Percentiles rank a stretch among this genome's conserved stretches.
phyloP scores from a whole-genome alignment of 106 monocot species.

The Dendrobium officinale region DNA sequence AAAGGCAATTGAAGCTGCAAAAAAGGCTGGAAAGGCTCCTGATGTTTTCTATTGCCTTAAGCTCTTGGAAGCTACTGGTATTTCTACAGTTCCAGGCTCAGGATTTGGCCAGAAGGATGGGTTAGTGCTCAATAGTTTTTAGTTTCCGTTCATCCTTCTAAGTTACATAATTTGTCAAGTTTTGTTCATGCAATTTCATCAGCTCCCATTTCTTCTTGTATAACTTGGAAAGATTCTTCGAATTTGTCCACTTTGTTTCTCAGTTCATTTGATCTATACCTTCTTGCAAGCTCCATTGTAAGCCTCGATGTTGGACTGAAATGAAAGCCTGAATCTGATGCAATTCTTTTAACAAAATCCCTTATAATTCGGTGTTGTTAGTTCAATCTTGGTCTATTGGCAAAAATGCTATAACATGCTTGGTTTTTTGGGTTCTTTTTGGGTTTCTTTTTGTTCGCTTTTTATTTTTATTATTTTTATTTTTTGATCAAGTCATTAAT shows the following conservation, averaged over 20 bases:
- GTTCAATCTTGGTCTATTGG: too few species aligned
- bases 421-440: too few species aligned
- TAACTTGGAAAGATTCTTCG: neutral
- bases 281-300: neutral
- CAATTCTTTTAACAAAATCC: too few species aligned
- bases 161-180: neutral
- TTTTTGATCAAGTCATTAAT: too few species aligned
- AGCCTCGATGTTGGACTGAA: neutral
- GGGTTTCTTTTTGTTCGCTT: too few species aligned
- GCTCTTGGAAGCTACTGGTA: constrained; percentile 97
- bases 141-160: neutral
- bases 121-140: constrained; percentile 27
- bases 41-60: constrained; percentile 99
- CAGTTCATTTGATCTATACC: neutral
- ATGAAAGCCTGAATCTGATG: neutral
- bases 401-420: too few species aligned
- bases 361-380: too few species aligned
- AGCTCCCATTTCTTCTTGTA: neutral
- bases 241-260: neutral
- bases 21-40: constrained; percentile 79
- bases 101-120: constrained; percentile 99
- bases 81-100: constrained; percentile 98
- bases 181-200: neutral
- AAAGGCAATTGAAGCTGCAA: constrained; percentile 89
- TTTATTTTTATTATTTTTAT: too few species aligned